These are phyloP conservation scores for Trichoderma pleuroti DNA, from an alignment of 2,329 filamentous ascomycete species.

Conservation along the genomic window DNA sequence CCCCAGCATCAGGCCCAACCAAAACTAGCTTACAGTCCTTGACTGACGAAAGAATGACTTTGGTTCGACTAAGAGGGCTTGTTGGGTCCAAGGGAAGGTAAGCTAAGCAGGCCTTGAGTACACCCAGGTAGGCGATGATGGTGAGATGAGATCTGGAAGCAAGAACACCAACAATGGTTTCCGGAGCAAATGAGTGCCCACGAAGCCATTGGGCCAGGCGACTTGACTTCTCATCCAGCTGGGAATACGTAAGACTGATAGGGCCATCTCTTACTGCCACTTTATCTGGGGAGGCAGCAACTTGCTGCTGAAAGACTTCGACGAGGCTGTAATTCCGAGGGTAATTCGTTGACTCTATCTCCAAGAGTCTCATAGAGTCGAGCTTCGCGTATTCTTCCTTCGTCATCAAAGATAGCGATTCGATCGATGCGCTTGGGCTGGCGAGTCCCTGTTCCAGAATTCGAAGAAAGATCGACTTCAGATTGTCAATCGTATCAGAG, in stretches of 20 bases:
- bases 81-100: neutral
- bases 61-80: neutral
- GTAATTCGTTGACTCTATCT: neutral
- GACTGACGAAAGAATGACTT: neutral
- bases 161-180: neutral
- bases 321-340: neutral
- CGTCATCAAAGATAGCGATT: neutral
- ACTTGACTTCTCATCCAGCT: neutral
- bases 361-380: neutral
- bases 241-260: neutral
- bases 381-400: neutral
- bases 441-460: neutral
- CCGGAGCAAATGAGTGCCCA: neutral
- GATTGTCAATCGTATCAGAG: neutral
- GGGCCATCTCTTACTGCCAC: neutral
- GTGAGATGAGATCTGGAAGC: neutral
- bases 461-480: neutral
- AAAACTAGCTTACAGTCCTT: neutral
- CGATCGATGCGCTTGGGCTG: neutral
- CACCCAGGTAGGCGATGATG: neutral
- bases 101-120: neutral
- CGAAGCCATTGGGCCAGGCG: neutral
- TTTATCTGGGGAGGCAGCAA: neutral
- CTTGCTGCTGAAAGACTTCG: neutral
- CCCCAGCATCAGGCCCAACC: neutral